Evolutionary conservation across 768 basidiomycete species (phyloP), one percentile per base, ranked within the genome.

Genomic region (Hericium coralloides): DNA sequence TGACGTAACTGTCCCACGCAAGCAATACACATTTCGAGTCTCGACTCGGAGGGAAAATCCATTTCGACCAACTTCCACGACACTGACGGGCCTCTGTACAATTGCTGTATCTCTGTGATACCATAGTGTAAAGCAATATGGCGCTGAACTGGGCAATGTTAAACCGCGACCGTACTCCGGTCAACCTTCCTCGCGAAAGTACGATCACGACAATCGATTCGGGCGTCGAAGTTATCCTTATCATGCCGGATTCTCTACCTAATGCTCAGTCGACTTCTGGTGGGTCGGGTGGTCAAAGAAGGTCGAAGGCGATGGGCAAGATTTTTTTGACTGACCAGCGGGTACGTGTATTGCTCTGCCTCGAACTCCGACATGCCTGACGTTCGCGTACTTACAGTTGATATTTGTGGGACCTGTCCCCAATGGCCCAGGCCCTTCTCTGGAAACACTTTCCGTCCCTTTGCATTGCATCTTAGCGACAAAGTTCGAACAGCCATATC

Each of bases 61-160:
- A 31, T 31, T 6, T 31, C 8, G 31, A 31, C 31, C 5, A 45
- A 26, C 20, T 20, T 36, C 37, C 14, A 12, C 53, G 6, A 12
- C n/a, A 45, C 53, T 25, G 18, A 15, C 22, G 15, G 15, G 18
- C 4, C 62, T 58, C 54, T 31, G 31, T 31, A 9, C 10, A 31
- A 31, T 9, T 8, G 31, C 1, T 31, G 31, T 31, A 31, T 31
- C 31, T 31, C 31, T 31, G 31, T 31, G 31, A 31, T 31, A 7
- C 8, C 10, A 31, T 31, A 31, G 31, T 31, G 31, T 31, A 31
- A 31, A 31, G 31, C 31, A 31, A 7, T n/a, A 91, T 91, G 89
- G 84, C 89, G 7, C 76, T 92, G 45, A 89, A 92, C 73, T 89
- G 85, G 84, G 77, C 79, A 0, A 87, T 87, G 78, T 74, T 90